Evolutionary conservation across 768 basidiomycete species (phyloP).

Genomic region (Hortiboletus flavorubellus): DNA sequence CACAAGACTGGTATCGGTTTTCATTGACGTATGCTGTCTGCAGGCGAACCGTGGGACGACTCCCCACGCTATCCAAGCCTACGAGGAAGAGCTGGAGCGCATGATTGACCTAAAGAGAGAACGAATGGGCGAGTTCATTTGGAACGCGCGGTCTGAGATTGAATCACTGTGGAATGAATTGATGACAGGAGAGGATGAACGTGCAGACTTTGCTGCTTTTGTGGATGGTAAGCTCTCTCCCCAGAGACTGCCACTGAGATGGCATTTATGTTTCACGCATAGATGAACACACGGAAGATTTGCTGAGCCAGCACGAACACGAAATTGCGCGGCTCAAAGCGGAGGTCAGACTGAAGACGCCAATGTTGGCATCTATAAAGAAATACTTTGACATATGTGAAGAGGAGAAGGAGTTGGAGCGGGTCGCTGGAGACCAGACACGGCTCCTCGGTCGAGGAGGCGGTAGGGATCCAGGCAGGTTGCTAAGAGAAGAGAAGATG

Average conservation of each 20-base stretch:
- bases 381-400: conserved; percentile 91
- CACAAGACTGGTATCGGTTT: neutral
- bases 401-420: conserved; percentile 85
- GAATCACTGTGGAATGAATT: conserved; percentile 79
- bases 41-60: conserved; percentile 70
- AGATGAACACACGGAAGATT: conserved; percentile 90
- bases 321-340: conserved; percentile 80
- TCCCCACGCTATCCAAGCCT: conserved; percentile 70
- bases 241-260: neutral
- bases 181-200: conserved; percentile 80
- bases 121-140: conserved; percentile 82
- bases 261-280: neutral
- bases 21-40: conserved; percentile 2
- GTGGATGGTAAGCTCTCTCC: conserved; percentile 61
- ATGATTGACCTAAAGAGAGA: conserved; percentile 88
- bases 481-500: conserved; percentile 96
- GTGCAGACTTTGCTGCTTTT: conserved; percentile 76
- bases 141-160: conserved; percentile 79
- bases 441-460: conserved; percentile 75
- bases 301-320: conserved; percentile 79
- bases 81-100: conserved; percentile 85
- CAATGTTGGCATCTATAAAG: conserved; percentile 69
- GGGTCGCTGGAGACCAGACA: conserved; percentile 75
- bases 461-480: conserved; percentile 74
- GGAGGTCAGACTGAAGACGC: conserved; percentile 75